Base-by-base conservation (phyloP, 148 eudicot species). In the Talinum fruticosum region DNA sequence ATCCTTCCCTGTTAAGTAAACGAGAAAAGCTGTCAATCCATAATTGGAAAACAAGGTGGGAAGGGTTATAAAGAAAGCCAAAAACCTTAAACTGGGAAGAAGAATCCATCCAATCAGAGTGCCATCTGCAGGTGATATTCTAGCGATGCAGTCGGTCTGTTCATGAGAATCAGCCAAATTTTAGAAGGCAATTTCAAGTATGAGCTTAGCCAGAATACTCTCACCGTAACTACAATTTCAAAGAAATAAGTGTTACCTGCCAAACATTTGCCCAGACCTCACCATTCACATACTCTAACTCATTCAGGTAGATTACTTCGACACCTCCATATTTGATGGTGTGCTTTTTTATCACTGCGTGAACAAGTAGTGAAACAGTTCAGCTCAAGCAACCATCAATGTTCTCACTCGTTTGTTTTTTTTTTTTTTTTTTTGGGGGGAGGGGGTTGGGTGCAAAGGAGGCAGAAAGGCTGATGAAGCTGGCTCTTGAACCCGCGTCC, bases 181-280 rank as follows among this genome's bases (percentile, higher is more conserved):
- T 35, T 10, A 70, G 21, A n/a, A 23, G 10, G 29, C 14, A 29
- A 4, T 71, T 71, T 38, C 19, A 44, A 45, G 54, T 2, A 24
- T 45, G 18, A 6, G 53, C 18, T 19, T 6, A 28, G 32, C 28
- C 19, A 1, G 5, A 69, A 69, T 15, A 69, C 29, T 69, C 18
- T 69, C 18, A 37, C 36, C 51, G 2, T 66, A 41, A 8, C 18
- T 19, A 51, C 57, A 18, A 51, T 15, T 3, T 15, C 4, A 6
- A 51, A 15, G 72, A 68, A 35, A 6, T 21, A 68, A 18, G 15
- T 18, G 45, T 35, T 24, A 93, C 99, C 98, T 75, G 81, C 87
- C 87, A 93, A 83, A 96, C 83, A 85, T 96, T 96, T 72, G 99
- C 97, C 99, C 98, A 96, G 69, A 96, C 87, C 93, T 96, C 99